These are phyloP conservation scores for Meripilus lineatus DNA, from an alignment of 1,284 basidiomycete genomes.

Conservation along the genomic window DNA sequence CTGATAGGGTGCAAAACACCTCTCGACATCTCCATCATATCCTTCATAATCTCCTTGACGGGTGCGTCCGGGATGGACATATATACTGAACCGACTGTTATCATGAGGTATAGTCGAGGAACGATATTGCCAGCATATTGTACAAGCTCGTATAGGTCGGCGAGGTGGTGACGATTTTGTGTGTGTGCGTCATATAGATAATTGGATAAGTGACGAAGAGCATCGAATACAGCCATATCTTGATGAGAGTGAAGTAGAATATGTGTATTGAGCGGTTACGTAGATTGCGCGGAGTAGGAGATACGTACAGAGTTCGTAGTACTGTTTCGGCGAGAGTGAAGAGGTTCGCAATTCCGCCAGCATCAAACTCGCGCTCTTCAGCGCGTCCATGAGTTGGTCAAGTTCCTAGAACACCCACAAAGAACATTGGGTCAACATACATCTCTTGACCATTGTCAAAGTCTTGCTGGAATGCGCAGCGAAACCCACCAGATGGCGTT, in stretches of 20 bases:
- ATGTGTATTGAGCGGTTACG: conserved; percentile 7
- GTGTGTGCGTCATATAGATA: conserved; percentile 93
- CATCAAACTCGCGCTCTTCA: conserved; percentile 95
- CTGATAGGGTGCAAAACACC: conserved; percentile 92
- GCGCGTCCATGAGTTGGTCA: conserved; percentile 95
- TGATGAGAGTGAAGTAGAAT: conserved; percentile 8
- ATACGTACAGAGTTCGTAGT: conserved; percentile 89
- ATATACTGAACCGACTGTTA: conserved; percentile 95
- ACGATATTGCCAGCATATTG: conserved; percentile 96
- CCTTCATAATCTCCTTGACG: conserved; percentile 98
- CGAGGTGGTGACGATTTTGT: conserved; percentile 85
- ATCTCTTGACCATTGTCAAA: background rate
- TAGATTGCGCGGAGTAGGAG: background rate
- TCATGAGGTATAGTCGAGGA: conserved; percentile 94
- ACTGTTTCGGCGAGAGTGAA: conserved; percentile 90
- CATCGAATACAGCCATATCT: conserved; percentile 98
- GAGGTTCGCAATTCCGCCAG: conserved; percentile 90
- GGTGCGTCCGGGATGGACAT: conserved; percentile 95
- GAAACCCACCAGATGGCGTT: conserved; percentile 76
- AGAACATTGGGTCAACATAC: too few species aligned
- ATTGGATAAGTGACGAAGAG: conserved; percentile 87
- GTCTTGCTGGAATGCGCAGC: background rate
- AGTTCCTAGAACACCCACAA: conserved; percentile 52
- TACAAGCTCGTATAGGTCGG: conserved; percentile 95
- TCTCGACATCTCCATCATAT: conserved; percentile 98